Percentiles rank a stretch among this genome's conserved stretches.
Conservation (phyloP, 148 eudicot genomes). For the Tetragonia tetragonoides region DNA sequence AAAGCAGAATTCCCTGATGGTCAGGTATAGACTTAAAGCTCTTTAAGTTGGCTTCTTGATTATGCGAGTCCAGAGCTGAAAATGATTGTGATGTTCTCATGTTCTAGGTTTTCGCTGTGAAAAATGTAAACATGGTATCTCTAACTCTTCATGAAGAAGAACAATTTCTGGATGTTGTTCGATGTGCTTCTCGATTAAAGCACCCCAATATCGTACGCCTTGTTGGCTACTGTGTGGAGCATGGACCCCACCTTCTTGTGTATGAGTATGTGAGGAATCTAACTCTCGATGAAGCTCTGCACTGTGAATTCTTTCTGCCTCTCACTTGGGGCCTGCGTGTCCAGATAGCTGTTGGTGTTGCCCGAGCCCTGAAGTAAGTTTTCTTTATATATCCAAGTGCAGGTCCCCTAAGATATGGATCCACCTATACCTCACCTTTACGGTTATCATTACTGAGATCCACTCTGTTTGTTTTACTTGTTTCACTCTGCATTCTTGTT, state of each 20-base stretch:
- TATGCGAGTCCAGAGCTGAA: not conserved
- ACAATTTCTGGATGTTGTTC: conserved; percentile 66
- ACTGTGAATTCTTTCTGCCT: conserved; percentile 45
- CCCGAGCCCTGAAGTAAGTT: conserved; percentile 76
- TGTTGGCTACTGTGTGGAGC: conserved; percentile 77
- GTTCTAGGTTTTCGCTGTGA: conserved; percentile 70
- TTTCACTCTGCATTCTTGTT: conserved; percentile 11
- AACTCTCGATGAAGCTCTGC: conserved; percentile 73
- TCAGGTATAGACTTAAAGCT: conserved; percentile 41
- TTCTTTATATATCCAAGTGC: not conserved
- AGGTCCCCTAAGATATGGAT: not conserved
- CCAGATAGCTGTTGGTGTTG: conserved; percentile 74
- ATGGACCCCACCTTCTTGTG: conserved; percentile 71
- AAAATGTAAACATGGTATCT: conserved; percentile 54
- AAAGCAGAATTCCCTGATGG: conserved; percentile 83
- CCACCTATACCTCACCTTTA: not conserved
- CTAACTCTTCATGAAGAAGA: conserved; percentile 81
- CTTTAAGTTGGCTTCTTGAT: not conserved
- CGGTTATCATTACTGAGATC: not conserved
- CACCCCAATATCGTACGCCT: conserved; percentile 79
- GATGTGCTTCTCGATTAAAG: conserved; percentile 62
- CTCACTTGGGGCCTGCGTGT: conserved; percentile 85
- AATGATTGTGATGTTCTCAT: conserved; percentile 7
- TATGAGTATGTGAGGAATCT: conserved; percentile 69
- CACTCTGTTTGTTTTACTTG: not conserved